phyloP scores from a whole-genome alignment of 345 rosid genomes.

The Eutrema heterophyllum region DNA sequence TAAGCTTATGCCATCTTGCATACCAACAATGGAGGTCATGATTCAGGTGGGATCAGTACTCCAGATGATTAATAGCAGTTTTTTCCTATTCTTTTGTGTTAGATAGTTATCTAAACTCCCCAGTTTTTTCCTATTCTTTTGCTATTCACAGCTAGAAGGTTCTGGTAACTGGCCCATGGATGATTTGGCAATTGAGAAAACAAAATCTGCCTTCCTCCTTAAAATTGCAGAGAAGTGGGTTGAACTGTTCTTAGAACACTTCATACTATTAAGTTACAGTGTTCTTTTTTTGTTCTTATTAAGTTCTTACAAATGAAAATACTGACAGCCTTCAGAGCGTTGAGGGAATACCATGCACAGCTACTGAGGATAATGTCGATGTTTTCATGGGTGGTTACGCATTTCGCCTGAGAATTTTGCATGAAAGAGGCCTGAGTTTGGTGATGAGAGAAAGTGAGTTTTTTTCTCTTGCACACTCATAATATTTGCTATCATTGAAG shows the following conservation, averaged over 20 bases:
- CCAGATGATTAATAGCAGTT: neutral
- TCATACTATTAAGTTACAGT: neutral
- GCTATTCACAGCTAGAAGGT: conserved; percentile 73
- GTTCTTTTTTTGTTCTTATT: neutral
- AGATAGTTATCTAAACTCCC: neutral
- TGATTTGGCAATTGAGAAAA: conserved; percentile 78
- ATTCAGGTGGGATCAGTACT: conserved; percentile 57
- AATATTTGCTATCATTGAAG: conserved; percentile 1
- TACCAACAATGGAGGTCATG: conserved; percentile 82
- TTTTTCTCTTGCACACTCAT: conserved; percentile 20
- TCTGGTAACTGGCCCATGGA: conserved; percentile 98
- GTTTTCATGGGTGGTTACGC: conserved; percentile 73
- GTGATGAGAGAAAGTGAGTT: conserved; percentile 68
- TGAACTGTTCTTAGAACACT: conserved; percentile 13
- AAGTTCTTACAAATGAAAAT: conserved; percentile 20
- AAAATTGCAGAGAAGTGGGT: conserved; percentile 85
- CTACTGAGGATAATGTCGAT: conserved; percentile 72
- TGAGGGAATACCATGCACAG: conserved; percentile 65
- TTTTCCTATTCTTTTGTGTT: neutral
- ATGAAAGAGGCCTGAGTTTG: conserved; percentile 84
- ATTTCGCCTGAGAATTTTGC: conserved; percentile 80
- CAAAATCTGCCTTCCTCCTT: conserved; percentile 83
- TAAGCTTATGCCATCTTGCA: conserved; percentile 49
- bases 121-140: conserved; percentile 3
- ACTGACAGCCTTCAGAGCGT: conserved; percentile 58